phyloP scores from a whole-genome alignment of 495 filamentous ascomycete genomes.

The Hypoxylon fragiforme region DNA sequence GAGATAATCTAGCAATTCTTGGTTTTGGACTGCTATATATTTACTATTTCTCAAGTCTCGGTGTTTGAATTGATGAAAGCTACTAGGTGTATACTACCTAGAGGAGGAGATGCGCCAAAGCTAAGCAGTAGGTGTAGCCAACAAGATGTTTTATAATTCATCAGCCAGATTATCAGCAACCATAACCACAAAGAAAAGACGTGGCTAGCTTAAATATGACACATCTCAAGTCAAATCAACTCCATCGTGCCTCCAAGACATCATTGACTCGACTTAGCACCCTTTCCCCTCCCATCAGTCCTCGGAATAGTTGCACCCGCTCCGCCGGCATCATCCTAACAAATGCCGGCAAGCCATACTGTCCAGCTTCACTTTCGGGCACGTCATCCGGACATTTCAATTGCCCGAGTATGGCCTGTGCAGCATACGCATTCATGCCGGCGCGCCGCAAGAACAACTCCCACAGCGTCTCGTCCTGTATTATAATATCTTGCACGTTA shows the following conservation, averaged over 20 bases:
- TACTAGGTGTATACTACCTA: too few species aligned
- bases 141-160: not conserved
- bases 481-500: constrained; percentile 32
- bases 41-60: too few species aligned
- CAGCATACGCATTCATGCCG: constrained; percentile 81
- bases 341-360: constrained; percentile 58
- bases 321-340: constrained; percentile 58
- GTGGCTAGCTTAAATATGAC: too few species aligned
- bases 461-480: constrained; percentile 64
- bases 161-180: constrained; percentile 6
- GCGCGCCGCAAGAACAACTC: constrained; percentile 72
- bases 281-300: constrained; percentile 55
- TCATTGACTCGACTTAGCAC: constrained; percentile 55
- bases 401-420: constrained; percentile 65
- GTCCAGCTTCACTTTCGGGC: constrained; percentile 13
- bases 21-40: too few species aligned
- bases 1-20: too few species aligned
- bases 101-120: too few species aligned
- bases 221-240: constrained; percentile 7
- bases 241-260: constrained; percentile 44
- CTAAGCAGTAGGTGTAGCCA: too few species aligned
- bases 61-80: too few species aligned
- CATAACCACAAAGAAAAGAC: too few species aligned
- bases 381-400: constrained; percentile 47
- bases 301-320: constrained; percentile 47